These are phyloP conservation scores for Barnettozyma sp. DNA, from an alignment of 805 yeast genomes.

Conservation along the genomic window DNA sequence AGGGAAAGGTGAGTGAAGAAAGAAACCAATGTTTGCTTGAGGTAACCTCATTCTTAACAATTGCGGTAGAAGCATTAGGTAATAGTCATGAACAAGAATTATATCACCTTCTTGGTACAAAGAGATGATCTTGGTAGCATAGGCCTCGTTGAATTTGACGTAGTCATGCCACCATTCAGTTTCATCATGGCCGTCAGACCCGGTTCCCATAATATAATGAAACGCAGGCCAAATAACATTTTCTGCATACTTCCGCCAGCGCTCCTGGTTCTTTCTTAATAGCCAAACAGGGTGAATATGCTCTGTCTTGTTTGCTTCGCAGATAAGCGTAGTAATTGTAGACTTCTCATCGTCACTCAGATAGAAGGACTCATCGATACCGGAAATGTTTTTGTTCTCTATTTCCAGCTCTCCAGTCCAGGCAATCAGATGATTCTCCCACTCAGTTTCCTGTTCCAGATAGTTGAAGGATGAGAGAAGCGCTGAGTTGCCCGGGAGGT, in stretches of 20 bases:
- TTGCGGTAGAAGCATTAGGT: constrained; percentile 75
- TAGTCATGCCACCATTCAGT: constrained; percentile 83
- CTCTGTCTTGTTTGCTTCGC: constrained; percentile 38
- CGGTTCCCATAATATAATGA: constrained; percentile 82
- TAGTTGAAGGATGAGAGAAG: constrained; percentile 67
- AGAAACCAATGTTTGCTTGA: constrained; percentile 81
- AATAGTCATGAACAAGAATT: constrained; percentile 94
- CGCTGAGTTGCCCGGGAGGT: constrained; percentile 78
- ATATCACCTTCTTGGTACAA: constrained; percentile 84
- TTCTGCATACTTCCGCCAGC: constrained; percentile 91
- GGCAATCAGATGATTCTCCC: constrained; percentile 85
- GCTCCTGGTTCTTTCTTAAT: constrained; percentile 62
- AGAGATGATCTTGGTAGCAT: constrained; percentile 66
- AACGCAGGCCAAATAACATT: constrained; percentile 89
- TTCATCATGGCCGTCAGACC: constrained; percentile 62
- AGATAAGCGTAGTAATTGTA: constrained; percentile 40
- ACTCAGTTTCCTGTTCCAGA: constrained; percentile 56
- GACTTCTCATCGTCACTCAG: constrained; percentile 49
- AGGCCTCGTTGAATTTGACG: constrained; percentile 84
- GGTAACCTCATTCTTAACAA: constrained; percentile 77
- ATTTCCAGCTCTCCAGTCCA: constrained; percentile 86
- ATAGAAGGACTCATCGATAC: constrained; percentile 52
- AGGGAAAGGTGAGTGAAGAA: constrained; percentile 94
- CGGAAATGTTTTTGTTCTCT: constrained; percentile 10
- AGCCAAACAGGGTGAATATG: constrained; percentile 86